A percentile compares a stretch with the other conserved stretches of the same genome.
phyloP scores from a whole-genome alignment of 148 eudicot species.

The Fagopyrum tataricum region DNA sequence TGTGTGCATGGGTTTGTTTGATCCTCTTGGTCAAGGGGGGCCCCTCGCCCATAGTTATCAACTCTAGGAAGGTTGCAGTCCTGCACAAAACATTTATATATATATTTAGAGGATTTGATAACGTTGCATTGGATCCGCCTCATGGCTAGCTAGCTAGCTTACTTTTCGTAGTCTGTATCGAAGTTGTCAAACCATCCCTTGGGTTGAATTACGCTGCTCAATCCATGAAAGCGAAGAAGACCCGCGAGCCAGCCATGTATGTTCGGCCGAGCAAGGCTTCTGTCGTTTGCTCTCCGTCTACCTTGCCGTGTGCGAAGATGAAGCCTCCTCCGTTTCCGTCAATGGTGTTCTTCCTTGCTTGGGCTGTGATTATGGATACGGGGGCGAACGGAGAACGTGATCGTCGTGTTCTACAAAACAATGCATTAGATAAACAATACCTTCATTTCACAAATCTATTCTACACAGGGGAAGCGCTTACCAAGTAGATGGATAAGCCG shows the following conservation, averaged over 20 bases:
- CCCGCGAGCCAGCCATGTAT: slow-evolving; percentile 1
- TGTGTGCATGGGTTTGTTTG: not conserved
- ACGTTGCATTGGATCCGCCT: too few relatives aligned
- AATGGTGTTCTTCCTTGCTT: slow-evolving; percentile 4
- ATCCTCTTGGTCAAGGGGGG: not conserved
- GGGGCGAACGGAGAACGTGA: not conserved
- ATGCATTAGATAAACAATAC: not conserved
- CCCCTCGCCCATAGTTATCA: not conserved
- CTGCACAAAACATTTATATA: not conserved
- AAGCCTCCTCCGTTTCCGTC: slow-evolving; percentile 6
- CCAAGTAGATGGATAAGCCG: slow-evolving; percentile 3
- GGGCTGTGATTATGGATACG: not conserved
- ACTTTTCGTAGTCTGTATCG: slow-evolving; percentile 11
- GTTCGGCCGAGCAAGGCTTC: slow-evolving; percentile 10
- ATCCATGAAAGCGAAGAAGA: not conserved
- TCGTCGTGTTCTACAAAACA: not conserved
- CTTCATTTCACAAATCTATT: too few relatives aligned
- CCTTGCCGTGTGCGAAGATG: not conserved
- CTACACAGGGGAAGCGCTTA: too few relatives aligned
- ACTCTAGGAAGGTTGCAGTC: not conserved
- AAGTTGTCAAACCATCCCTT: not conserved
- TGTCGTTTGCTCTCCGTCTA: not conserved
- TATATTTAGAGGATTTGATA: not conserved
- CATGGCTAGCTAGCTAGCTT: not conserved
- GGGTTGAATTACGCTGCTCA: not conserved